Base-by-base conservation (phyloP, 306 rosid species). In the Malus fusca region DNA sequence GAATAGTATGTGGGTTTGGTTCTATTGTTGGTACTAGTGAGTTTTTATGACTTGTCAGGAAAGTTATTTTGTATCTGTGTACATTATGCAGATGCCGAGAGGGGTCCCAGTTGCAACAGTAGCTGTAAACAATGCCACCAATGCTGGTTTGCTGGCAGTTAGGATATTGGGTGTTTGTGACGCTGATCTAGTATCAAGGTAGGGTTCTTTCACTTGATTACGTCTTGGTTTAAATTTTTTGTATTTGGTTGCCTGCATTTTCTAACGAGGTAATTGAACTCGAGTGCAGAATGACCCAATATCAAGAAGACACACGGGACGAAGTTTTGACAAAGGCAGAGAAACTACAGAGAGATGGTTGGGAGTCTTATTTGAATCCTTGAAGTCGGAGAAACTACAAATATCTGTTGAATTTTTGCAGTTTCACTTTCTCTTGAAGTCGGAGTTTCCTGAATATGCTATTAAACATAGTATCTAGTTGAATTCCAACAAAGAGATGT, bases 41-140 rank as follows among this genome's bases (percentile, higher is more conserved):
- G 46, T 35, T n/a, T 72, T 23, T 40, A 23, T 17, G 55, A 73
- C 55, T 71, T 30, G 3, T 63, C 68, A 13, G 68, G 42, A 13
- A 30, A 63, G 11, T 63, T 17, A 63, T 42, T 22, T 75, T 18
- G n/a, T 17, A 43, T 75, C 30, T 64, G 61, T 30, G 8, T 63
- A 26, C 26, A 77, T 69, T 43, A 33, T 86, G 85, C 84, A 88
- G 97, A 95, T 92, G 97, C 97, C 97, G 2, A 74, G 84, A 78
- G 97, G 97, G 28, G 95, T 92, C 48, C 98, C 98, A 11, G 96
- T 92, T 65, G 97, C 96, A 25, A 87, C 95, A 26, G 90, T 95
- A 42, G 98, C 96, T 58, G 77, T 95, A 73, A 85, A 95, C 78
- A 95, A 95, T 35, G 88, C 97, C 18, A 85, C 96, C 46, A 92